These are phyloP conservation scores for Parsonsia alboflavescens DNA, from an alignment of 257 asterid species.

Conservation along the genomic window DNA sequence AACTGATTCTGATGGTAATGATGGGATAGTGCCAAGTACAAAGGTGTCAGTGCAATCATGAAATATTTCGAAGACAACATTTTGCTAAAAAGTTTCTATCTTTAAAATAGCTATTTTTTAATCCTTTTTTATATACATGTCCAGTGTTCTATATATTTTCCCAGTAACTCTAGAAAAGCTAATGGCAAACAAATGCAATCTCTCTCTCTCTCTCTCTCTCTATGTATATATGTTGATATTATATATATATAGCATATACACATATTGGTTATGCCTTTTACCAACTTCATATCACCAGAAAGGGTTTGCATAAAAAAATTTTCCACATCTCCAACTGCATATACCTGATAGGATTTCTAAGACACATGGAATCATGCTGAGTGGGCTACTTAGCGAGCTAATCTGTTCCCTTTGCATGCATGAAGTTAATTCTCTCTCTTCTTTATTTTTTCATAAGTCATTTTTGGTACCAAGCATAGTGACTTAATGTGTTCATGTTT, in stretches of 20 bases:
- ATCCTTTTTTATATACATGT: not conserved
- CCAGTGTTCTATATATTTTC: not conserved
- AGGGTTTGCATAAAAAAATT: not conserved
- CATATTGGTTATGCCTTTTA: no score
- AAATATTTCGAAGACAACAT: no score
- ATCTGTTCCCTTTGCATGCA: not conserved
- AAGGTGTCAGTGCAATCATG: no score
- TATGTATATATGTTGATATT: no score
- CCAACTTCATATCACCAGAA: no score
- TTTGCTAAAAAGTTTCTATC: no score
- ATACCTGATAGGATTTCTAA: no score
- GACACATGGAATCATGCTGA: not conserved
- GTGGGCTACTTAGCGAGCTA: not conserved
- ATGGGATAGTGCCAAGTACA: not conserved
- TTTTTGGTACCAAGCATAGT: not conserved
- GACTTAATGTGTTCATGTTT: not conserved
- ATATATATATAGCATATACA: no score
- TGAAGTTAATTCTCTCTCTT: not conserved
- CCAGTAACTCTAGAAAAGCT: no score
- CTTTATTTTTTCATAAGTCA: not conserved
- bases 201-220: no score
- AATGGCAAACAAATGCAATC: no score
- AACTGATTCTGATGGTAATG: not conserved
- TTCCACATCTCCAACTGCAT: not conserved
- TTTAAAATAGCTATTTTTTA: no score